Percentiles rank a stretch among this genome's conserved stretches.
phyloP scores from a whole-genome alignment of 1,139 yeast species.

The Candida glucosophila region DNA sequence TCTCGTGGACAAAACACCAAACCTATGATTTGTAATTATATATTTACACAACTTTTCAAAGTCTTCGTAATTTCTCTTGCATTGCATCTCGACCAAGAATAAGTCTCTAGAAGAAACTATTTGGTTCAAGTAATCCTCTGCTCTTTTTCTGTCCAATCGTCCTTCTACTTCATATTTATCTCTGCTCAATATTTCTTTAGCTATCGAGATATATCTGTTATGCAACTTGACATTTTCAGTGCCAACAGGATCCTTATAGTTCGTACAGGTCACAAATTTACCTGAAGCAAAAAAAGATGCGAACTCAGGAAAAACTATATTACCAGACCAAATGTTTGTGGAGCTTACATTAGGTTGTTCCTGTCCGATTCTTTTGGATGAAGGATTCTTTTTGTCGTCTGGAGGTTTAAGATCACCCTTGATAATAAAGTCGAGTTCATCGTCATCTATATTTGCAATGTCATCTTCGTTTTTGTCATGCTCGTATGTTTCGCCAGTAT shows the following conservation, averaged over 20 bases:
- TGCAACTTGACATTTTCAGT: slow-evolving; percentile 12
- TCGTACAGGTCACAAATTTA: slow-evolving; percentile 32
- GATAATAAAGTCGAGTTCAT: slow-evolving; percentile 9
- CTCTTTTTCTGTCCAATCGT: slow-evolving; percentile 44
- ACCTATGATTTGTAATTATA: slow-evolving; percentile 39
- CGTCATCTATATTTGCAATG: slow-evolving; percentile 20
- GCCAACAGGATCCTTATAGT: slow-evolving; percentile 19
- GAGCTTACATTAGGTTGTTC: slow-evolving; percentile 10
- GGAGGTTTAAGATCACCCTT: slow-evolving; percentile 4
- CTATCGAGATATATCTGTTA: slow-evolving; percentile 20
- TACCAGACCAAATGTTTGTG: slow-evolving; percentile 45
- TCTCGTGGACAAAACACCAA: slow-evolving; percentile 52
- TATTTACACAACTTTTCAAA: slow-evolving; percentile 47
- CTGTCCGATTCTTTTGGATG: slow-evolving; percentile 4
- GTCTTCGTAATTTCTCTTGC: slow-evolving; percentile 14
- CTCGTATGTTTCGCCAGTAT: slow-evolving; percentile 3
- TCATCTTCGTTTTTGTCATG: slow-evolving; percentile 6
- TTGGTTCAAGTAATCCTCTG: slow-evolving; percentile 48
- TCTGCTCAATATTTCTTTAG: slow-evolving; percentile 21
- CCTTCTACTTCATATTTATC: slow-evolving; percentile 50
- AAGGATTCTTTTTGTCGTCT: slow-evolving; percentile 3
- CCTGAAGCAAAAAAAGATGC: slow-evolving; percentile 40
- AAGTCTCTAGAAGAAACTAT: slow-evolving; percentile 43
- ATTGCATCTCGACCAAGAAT: slow-evolving; percentile 36
- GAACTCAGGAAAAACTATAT: slow-evolving; percentile 46